Base-by-base conservation (phyloP, 2,329 filamentous ascomycete genomes). In the Paraphoma chrysanthemicola region DNA sequence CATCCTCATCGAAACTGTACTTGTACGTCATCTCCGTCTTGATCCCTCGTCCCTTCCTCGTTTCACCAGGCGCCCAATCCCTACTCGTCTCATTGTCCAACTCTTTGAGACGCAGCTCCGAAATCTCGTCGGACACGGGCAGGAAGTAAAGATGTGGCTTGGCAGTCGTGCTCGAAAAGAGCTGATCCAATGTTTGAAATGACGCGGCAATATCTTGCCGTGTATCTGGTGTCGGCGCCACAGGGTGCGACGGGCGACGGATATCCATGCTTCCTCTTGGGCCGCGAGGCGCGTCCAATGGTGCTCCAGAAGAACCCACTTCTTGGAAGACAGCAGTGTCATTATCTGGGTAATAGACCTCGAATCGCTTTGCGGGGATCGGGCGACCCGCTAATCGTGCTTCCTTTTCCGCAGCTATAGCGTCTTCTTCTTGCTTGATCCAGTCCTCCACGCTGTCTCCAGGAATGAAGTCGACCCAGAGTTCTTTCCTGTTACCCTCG, bases 391-490 rank as follows among this genome's bases (percentile, higher is more conserved):
- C 45, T 1, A 58, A 56, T 30, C 74, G 67, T 2, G 68, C 68
- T 23, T 68, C 68, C 36, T 75, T 73, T 44, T 75, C 71, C 0
- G 67, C 66, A 3, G 46, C 42, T 1, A 72, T 58, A 31, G 71
- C 71, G 42, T 69, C 67, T 54, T 77, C 71, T 56, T 77, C 74
- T 38, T 62, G 51, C 18, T 86, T 83, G 56, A 96, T 89, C 92
- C 93, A 98, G 23, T 85, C 84, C 12, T 80, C 75, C 4, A 96
- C 83, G 61, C 87, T 86, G 28, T 92, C 87, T 16, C 90, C 85
- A 0, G 94, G 94, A 17, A 98, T 84, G 73, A 95, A 98, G 74
- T 99, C 95, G 3, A 92, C 91, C 86, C 90, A 96, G 1, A 98
- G 83, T 0, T 88, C 84, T 74, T 95, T 96, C 31, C 95, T 86